These are phyloP conservation scores for Rhodotorula kratochvilovae DNA, from an alignment of 768 basidiomycete genomes.

Conservation along the genomic window DNA sequence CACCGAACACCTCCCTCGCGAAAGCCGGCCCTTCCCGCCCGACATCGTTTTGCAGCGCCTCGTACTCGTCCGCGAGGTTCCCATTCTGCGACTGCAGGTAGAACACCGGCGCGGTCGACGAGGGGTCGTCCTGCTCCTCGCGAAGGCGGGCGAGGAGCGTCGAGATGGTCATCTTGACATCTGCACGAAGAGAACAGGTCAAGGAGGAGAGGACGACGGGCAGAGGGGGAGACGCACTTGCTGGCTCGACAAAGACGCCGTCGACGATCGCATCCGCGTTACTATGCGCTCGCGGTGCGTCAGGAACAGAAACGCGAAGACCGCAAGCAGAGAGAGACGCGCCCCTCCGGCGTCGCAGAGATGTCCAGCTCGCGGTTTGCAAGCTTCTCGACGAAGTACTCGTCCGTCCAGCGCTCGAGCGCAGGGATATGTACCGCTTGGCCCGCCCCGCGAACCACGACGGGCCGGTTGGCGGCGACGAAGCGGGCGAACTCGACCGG, in stretches of 20 bases:
- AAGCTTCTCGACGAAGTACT: conserved; percentile 14
- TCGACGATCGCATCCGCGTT: conserved; percentile 37
- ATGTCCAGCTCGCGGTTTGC: conserved; percentile 15
- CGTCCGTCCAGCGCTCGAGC: conserved; percentile 30
- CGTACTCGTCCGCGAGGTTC: conserved; percentile 71
- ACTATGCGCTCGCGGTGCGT: neutral
- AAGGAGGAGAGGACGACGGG: neutral
- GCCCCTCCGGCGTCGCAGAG: conserved; percentile 30
- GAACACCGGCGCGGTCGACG: conserved; percentile 49
- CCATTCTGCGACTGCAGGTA: conserved; percentile 93
- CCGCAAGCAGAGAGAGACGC: neutral
- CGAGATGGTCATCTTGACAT: conserved; percentile 8
- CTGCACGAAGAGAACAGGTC: neutral
- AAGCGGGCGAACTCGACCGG: conserved; percentile 29
- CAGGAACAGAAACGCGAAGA: no score
- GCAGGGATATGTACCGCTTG: neutral
- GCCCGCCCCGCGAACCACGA: conserved; percentile 22
- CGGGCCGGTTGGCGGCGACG: conserved; percentile 29
- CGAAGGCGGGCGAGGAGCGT: neutral
- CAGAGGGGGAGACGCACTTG: conserved; percentile 1
- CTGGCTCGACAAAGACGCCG: conserved; percentile 35
- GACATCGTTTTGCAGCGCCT: conserved; percentile 65
- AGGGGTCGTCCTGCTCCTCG: neutral
- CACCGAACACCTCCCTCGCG: conserved; percentile 75
- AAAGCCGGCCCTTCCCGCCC: conserved; percentile 61